Conservation (phyloP, 768 basidiomycete genomes). For the Mycena filopes region DNA sequence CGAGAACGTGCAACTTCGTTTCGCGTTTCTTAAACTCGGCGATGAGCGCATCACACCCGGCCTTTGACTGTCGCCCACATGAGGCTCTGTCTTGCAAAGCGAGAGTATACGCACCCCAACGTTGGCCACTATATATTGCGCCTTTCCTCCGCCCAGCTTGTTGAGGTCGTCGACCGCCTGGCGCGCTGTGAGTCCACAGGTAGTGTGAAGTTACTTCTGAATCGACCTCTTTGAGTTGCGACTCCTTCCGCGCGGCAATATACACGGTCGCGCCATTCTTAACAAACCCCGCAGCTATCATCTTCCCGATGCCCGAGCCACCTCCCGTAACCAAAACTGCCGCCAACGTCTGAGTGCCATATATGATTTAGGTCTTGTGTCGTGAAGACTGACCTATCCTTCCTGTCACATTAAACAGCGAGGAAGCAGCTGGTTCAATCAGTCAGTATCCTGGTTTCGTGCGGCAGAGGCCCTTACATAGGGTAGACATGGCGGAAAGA, state of each 20-base stretch:
- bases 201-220: neutral
- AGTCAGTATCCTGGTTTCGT: neutral
- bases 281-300: conserved; percentile 74
- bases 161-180: conserved; percentile 17
- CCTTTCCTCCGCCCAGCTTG: conserved; percentile 24
- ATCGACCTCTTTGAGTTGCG: conserved; percentile 31
- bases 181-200: neutral
- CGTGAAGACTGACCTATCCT: conserved; percentile 43
- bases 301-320: conserved; percentile 73
- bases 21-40: conserved; percentile 62
- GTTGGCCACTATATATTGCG: conserved; percentile 30
- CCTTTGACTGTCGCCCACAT: conserved; percentile 61
- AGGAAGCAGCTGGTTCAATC: conserved; percentile 7
- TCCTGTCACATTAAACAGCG: conserved; percentile 60
- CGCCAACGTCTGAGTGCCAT: neutral
- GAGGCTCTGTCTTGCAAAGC: conserved; percentile 62
- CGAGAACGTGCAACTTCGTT: conserved; percentile 63
- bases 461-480: neutral
- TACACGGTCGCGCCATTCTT: conserved; percentile 61
- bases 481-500: conserved; percentile 22
- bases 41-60: conserved; percentile 48
- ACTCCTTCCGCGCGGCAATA: conserved; percentile 46
- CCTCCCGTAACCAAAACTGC: conserved; percentile 75
- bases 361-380: neutral
- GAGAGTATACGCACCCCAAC: conserved; percentile 51